Conservation (phyloP, 768 basidiomycete genomes). For the Pisolithus albus region DNA sequence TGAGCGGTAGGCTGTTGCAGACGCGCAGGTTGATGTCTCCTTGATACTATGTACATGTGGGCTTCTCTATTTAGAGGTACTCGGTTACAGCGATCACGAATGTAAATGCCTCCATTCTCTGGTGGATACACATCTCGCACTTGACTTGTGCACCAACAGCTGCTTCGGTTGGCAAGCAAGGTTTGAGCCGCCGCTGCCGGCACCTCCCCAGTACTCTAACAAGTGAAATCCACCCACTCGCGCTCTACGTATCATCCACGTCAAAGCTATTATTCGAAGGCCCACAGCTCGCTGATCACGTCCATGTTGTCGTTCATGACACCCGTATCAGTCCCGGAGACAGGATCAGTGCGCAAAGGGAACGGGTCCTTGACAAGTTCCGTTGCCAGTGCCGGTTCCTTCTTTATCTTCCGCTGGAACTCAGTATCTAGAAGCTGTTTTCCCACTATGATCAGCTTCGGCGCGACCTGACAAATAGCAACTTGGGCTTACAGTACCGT, state of each 20-base stretch:
- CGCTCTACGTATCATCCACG: neutral
- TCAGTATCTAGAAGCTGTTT: slow-evolving; percentile 83
- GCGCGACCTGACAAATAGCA: neutral
- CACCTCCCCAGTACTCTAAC: neutral
- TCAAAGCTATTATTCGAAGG: slow-evolving; percentile 25
- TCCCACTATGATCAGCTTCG: slow-evolving; percentile 2
- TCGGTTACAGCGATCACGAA: too few relatives aligned
- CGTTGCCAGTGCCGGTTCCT: slow-evolving; percentile 58
- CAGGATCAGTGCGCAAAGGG: slow-evolving; percentile 15
- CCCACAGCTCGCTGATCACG: slow-evolving; percentile 43
- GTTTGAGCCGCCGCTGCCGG: too few relatives aligned
- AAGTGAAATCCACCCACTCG: neutral
- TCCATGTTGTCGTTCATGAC: slow-evolving; percentile 17
- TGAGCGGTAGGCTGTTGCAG: too few relatives aligned
- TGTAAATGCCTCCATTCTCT: too few relatives aligned
- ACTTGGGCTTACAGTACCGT: slow-evolving; percentile 56
- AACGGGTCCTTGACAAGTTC: slow-evolving; percentile 30
- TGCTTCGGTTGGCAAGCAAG: too few relatives aligned
- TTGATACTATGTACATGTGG: too few relatives aligned
- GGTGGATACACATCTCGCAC: too few relatives aligned
- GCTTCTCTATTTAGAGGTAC: too few relatives aligned
- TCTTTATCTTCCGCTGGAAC: slow-evolving; percentile 67
- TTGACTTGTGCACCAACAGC: too few relatives aligned
- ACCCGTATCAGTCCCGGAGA: slow-evolving; percentile 13
- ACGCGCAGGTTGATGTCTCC: too few relatives aligned